Percentiles rank a stretch among this genome's conserved stretches.
Evolutionary conservation across 2,329 filamentous ascomycete genomes (phyloP).

Genomic region (Fusarium sp.): DNA sequence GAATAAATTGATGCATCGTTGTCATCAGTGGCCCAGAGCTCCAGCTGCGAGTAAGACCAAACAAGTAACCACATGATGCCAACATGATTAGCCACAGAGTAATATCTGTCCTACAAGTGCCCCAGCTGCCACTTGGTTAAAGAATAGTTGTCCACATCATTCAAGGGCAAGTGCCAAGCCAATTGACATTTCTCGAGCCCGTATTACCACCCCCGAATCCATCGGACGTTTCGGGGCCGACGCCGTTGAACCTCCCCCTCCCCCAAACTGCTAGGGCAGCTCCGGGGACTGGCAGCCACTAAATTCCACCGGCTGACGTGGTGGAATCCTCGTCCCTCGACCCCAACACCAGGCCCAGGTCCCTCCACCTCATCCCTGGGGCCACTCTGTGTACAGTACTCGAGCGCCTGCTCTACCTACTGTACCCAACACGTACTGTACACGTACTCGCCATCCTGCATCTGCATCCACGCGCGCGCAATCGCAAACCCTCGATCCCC

Average conservation of each 20-base stretch:
- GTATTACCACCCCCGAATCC: constrained; percentile 10
- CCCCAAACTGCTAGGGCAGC: constrained; percentile 28
- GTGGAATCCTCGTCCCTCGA: constrained; percentile 38
- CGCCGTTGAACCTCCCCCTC: constrained; percentile 33
- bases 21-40: too few species aligned
- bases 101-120: background rate
- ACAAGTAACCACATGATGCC: too few species aligned
- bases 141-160: background rate
- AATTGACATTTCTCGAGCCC: constrained; percentile 2
- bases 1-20: too few species aligned
- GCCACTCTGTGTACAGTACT: constrained; percentile 8
- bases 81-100: too few species aligned
- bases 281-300: constrained; percentile 41
- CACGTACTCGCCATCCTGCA: constrained; percentile 27
- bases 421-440: constrained; percentile 12
- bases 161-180: background rate
- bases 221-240: constrained; percentile 27
- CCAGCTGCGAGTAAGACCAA: too few species aligned
- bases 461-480: constrained; percentile 32
- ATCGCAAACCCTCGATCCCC: constrained; percentile 38
- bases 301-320: constrained; percentile 50
- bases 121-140: background rate
- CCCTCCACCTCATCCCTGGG: background rate
- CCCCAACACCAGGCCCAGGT: background rate
- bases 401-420: too few species aligned